phyloP scores from a whole-genome alignment of 306 rosid species.

The Cicer judaicum region DNA sequence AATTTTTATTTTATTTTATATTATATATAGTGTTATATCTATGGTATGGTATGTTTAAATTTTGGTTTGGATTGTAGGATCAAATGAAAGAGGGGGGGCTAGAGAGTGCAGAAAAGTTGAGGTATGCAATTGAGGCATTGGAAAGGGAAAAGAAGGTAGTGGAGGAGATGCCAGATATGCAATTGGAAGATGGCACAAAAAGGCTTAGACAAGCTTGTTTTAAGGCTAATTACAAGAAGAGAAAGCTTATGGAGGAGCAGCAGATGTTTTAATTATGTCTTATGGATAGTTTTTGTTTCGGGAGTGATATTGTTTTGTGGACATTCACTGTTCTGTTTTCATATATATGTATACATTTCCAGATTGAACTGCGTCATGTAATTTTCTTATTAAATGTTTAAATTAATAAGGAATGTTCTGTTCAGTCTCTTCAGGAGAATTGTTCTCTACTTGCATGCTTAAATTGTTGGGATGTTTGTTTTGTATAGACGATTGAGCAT shows the following conservation, averaged over 20 bases:
- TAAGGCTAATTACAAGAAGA: conserved; percentile 88
- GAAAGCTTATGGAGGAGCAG: conserved; percentile 50
- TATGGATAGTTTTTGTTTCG: not conserved
- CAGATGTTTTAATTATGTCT: not conserved
- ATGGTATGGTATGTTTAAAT: not conserved
- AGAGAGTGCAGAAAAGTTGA: conserved; percentile 55
- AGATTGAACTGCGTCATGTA: not conserved
- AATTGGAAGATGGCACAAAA: conserved; percentile 66
- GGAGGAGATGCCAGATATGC: conserved; percentile 79
- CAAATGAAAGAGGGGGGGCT: conserved; percentile 55
- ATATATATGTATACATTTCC: not conserved
- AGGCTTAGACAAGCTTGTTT: conserved; percentile 89
- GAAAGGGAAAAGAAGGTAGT: conserved; percentile 74
- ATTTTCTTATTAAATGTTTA: not conserved
- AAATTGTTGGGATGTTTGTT: too few species aligned
- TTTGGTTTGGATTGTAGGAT: conserved; percentile 48
- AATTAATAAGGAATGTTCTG: too few species aligned
- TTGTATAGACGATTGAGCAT: too few species aligned
- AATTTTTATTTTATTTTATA: not conserved
- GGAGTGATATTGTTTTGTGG: not conserved
- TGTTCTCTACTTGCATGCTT: too few species aligned
- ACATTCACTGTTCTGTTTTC: not conserved
- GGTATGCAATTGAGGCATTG: conserved; percentile 57
- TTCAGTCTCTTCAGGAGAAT: too few species aligned
- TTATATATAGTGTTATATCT: not conserved